Percentiles rank a stretch among this genome's conserved stretches.
Conservation (phyloP, 2,329 filamentous ascomycete genomes). For the Aspergillus clavatus region DNA sequence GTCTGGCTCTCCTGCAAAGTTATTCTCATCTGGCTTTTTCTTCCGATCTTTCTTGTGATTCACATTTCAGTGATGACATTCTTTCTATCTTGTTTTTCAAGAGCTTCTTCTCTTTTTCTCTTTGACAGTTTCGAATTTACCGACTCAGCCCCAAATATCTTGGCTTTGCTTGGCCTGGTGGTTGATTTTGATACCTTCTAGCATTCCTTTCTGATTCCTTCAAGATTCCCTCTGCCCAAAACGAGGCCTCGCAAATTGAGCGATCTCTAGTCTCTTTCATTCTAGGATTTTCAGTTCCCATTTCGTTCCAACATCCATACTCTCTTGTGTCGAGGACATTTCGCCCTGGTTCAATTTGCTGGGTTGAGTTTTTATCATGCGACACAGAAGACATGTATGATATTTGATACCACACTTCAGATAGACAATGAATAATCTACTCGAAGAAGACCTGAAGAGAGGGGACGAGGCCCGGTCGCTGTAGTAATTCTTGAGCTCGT, state of each 20-base stretch:
- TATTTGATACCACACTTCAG: constrained; percentile 7
- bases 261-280: not conserved
- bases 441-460: not conserved
- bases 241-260: not conserved
- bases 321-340: not conserved
- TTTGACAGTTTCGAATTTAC: constrained; percentile 7
- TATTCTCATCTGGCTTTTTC: not conserved
- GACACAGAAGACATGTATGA: constrained; percentile 12
- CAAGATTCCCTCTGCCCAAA: not conserved
- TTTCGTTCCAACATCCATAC: not conserved
- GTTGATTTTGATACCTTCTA: not conserved
- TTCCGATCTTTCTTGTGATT: not conserved
- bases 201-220: not conserved
- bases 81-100: constrained; percentile 16
- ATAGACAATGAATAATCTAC: constrained; percentile 6
- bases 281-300: not conserved
- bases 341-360: not conserved
- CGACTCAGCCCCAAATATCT: constrained; percentile 4
- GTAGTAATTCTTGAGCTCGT: not conserved
- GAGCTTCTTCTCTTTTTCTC: constrained; percentile 11
- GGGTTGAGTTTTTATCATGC: constrained; percentile 5
- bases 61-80: constrained; percentile 1
- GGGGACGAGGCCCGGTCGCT: not conserved
- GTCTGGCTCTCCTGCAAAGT: not conserved
- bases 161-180: constrained; percentile 5